Evolutionary conservation across 805 yeast genomes (phyloP), one percentile per base, ranked within the genome.

Genomic region (Metschnikowia chrysomelidarum): DNA sequence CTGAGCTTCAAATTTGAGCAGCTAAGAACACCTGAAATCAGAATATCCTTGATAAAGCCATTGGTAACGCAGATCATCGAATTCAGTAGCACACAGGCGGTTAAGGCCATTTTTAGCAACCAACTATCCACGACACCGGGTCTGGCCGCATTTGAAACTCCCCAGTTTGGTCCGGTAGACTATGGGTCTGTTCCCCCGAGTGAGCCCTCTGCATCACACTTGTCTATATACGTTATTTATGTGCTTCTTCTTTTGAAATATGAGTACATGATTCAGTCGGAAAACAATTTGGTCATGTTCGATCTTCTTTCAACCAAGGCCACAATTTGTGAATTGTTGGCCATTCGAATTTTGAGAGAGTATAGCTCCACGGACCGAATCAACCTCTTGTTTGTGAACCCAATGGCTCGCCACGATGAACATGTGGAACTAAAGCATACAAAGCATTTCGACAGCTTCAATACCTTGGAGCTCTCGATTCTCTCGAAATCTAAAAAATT

Each of bases 401-500:
- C 81, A 0, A 52, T 75, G 49, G 60, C 63, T 2, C 44, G 42
- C 6, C 50, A 47, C 30, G 30, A 33, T n/a, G 46, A 44, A 25
- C 34, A 36, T 14, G 45, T 36, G 15, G 41, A 44, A n/a, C 43
- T 47, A 33, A 46, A 38, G 19, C 36, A 47, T 33, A 46, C 52
- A 4, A 46, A 39, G 32, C 52, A 47, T 24, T 43, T 46, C n/a
- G 50, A 46, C 17, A 43, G 45, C 28, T 73, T 56, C 57, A 77
- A 44, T 30, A 70, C 79, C 0, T 51, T 76, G 26, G 81, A 76
- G 47, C 55, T 76, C 32, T 71, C 76, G 7, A 69, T 75, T 30
- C 62, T 72, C 25, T 64, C 76, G n/a, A 71, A 71, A 37, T 71
- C 80, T 2, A 76, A 75, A 46, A 59, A 60, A 44, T 67, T 76